phyloP scores from a whole-genome alignment of 345 rosid species.

The Anastatica hierochuntica region DNA sequence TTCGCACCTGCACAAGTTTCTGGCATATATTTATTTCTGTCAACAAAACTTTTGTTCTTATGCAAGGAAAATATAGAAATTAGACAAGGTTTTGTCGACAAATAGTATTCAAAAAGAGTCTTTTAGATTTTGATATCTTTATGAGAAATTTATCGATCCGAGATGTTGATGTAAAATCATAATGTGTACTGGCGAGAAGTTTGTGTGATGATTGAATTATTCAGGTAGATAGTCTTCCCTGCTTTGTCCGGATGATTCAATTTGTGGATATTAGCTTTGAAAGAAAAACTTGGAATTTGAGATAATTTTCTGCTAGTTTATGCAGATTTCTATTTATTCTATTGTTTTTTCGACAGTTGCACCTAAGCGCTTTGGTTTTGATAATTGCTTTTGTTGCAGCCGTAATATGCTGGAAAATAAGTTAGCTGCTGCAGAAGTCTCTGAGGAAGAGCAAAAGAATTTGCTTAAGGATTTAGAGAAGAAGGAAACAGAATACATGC shows the following conservation, averaged over 20 bases:
- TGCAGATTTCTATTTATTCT: neutral
- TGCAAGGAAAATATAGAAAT: neutral
- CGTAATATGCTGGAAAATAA: conserved; percentile 84
- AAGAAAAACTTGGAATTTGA: neutral
- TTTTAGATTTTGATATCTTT: neutral
- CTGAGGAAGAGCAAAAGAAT: conserved; percentile 92
- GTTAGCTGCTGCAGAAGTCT: conserved; percentile 94
- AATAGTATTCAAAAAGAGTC: neutral
- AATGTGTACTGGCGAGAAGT: neutral
- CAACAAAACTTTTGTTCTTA: neutral
- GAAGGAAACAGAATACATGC: conserved; percentile 97
- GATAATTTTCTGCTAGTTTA: neutral
- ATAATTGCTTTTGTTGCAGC: conserved; percentile 37
- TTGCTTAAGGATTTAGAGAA: conserved; percentile 76
- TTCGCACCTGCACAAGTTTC: neutral
- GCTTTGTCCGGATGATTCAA: neutral
- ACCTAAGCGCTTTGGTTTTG: neutral
- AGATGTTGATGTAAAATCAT: neutral
- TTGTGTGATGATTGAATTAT: neutral
- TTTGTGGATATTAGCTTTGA: neutral
- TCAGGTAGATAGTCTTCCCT: too few species aligned
- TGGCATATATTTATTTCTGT: neutral
- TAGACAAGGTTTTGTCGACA: neutral
- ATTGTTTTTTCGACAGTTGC: neutral
- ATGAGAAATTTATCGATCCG: neutral